Percentiles rank a stretch among this genome's conserved stretches.
Conservation (phyloP, 2,329 filamentous ascomycete species). For the Talaromyces amestolkiae region DNA sequence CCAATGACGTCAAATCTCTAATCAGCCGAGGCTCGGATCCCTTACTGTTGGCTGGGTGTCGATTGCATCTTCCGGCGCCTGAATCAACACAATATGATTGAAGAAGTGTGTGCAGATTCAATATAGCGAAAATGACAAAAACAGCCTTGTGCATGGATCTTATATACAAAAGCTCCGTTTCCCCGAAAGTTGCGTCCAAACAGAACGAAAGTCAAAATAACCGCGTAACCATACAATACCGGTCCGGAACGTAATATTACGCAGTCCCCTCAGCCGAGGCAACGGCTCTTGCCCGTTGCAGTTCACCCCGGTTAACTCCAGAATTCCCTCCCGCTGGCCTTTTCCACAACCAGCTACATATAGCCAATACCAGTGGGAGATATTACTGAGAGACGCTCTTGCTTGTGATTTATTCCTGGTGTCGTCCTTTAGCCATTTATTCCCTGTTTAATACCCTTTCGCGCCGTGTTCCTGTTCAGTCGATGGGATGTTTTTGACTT, state of each 20-base stretch:
- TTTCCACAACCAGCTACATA: not conserved
- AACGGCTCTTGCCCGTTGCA: conserved; percentile 8
- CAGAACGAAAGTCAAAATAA: not conserved
- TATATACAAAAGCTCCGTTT: not conserved
- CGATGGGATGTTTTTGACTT: conserved; percentile 45
- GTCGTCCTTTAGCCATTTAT: not conserved
- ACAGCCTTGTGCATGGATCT: not conserved
- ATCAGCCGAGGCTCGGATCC: not conserved
- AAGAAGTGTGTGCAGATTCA: not conserved
- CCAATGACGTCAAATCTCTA: conserved; percentile 7
- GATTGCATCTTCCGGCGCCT: not conserved
- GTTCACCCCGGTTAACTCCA: conserved; percentile 14
- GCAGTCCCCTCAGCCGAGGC: conserved; percentile 3
- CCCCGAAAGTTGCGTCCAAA: not conserved
- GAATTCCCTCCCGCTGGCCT: not conserved
- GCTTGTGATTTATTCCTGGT: conserved; percentile 8
- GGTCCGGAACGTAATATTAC: not conserved
- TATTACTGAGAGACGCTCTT: not conserved
- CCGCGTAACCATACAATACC: conserved; percentile 4
- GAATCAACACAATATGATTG: not conserved
- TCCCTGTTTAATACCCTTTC: not conserved
- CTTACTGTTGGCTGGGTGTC: not conserved
- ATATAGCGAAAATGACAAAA: not conserved
- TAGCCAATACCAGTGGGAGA: not conserved
- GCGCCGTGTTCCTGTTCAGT: conserved; percentile 14